Evolutionary conservation across 768 basidiomycete genomes (phyloP), one percentile per base, ranked within the genome.

Genomic region (Calocybe cyanea): DNA sequence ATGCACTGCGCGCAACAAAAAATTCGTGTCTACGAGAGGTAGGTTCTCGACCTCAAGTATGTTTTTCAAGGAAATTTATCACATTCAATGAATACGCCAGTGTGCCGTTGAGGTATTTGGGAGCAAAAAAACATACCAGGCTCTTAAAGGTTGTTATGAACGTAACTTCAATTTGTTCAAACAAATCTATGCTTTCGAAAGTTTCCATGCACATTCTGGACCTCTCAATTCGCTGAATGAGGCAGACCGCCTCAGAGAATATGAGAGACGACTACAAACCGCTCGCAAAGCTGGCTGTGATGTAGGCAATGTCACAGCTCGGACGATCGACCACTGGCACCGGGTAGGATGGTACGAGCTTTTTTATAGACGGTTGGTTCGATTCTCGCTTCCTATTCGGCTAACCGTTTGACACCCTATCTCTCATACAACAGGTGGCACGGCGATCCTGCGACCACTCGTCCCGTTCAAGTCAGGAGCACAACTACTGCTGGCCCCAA

Each of bases 141-240:
- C 87, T 0, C 73, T 90, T 45, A 90, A 90, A 65, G 86, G 87
- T 17, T 89, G 87, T 57, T 90, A 87, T 51, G 86, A 90, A 59
- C 85, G 87, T 57, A 89, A 88, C 54, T 86, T 90, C 54, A 88
- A 87, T 54, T 66, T 87, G 13, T 90, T 88, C 75, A 88, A 85
- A 63, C 86, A 89, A 61, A 85, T 90, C 31, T 83, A 84, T 57
- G 73, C 78, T 5, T 85, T 86, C 51, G 85, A 90, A 59, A 65
- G 64, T 10, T 83, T 71, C 48, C 63, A 76, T 44, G 57, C 64
- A 31, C 64, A 72, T 52, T 50, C 63, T 33, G 63, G 62, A 31
- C 54, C 54, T 50, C 57, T 63, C 41, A 67, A 67, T 24, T 59
- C 67, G 8, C 63, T 77, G 30, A 66, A 70, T 48, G 83, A 87